Evolutionary conservation across 768 basidiomycete species (phyloP), one percentile per base, ranked within the genome.

Genomic region (Ramaria sp.): DNA sequence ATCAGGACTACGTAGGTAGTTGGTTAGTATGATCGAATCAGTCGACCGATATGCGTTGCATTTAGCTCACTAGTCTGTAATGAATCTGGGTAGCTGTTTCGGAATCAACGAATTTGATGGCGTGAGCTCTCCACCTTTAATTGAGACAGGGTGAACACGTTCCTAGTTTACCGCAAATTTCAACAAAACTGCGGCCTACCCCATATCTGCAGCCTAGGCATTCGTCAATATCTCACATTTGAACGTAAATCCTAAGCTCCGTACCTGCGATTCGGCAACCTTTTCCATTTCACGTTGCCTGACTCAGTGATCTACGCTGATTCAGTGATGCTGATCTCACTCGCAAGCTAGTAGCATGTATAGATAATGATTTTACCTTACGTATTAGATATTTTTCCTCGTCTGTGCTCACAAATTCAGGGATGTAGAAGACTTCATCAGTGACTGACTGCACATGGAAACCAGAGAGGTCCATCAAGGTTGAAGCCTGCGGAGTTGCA

Each of bases 261-360:
- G 62, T 65, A 83, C 81, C 90, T 76, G 57, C 89, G 77, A 61
- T 86, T 86, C 4, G 78, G 72, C 11, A 90, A 73, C 12, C 75
- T 78, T 67, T 84, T 92, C 91, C 91, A 94, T 66, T 80, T 86
- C 27, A 80, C 83, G 63, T 80, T 81, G n/a, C 91, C 86, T 1
- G 83, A 79, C 62, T 88, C 88, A 41, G 70, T 65, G 59, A 94
- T 89, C 92, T 94, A 59, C 54, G 34, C 11, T 17, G 52, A 53
- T 43, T 34, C 13, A 27, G 42, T 41, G 31, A 27, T n/a, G 15
- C 49, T 49, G 54, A 49, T 24, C 22, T 50, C 27, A 45, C 37
- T 37, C 10, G 13, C 34, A 48, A 2, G 12, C 10, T 31, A 5
- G 9, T 59, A 15, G 39, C 19, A 49, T 45, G 17, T 9, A n/a